Conservation (phyloP, 306 rosid species). For the Cucurbita argyrosperma region DNA sequence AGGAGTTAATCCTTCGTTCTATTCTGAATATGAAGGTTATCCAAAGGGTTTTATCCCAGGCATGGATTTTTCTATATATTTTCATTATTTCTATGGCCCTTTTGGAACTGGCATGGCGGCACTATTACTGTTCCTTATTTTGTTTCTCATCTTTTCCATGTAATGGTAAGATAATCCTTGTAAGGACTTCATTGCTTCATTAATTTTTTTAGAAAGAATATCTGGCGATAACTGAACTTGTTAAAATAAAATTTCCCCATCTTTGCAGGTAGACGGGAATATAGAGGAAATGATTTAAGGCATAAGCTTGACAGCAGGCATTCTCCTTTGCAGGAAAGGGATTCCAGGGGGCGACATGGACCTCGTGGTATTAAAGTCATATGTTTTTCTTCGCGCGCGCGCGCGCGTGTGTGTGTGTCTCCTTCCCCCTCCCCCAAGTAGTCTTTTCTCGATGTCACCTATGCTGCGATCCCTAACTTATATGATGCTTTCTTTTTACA, state of each 20-base stretch:
- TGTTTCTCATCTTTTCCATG: conserved; percentile 59
- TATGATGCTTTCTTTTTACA: background rate
- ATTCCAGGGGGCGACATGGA: conserved; percentile 41
- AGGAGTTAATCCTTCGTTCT: conserved; percentile 34
- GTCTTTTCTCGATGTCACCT: background rate
- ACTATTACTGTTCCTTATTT: conserved; percentile 48
- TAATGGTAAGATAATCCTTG: conserved; percentile 62
- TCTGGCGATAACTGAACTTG: conserved; percentile 9
- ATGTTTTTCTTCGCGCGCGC: background rate
- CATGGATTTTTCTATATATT: conserved; percentile 38
- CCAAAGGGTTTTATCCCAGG: conserved; percentile 37
- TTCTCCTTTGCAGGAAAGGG: conserved; percentile 43
- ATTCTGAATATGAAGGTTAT: conserved; percentile 29
- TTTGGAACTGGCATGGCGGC: conserved; percentile 57
- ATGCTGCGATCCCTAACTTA: background rate
- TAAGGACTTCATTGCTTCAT: background rate
- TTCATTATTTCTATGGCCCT: conserved; percentile 28
- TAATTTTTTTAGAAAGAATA: conserved; percentile 3
- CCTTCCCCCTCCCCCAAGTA: background rate
- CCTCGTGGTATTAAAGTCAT: conserved; percentile 36
- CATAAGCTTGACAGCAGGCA: conserved; percentile 62
- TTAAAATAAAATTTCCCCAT: conserved; percentile 13
- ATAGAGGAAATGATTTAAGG: conserved; percentile 61
- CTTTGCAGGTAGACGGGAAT: conserved; percentile 54
- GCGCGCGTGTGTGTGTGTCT: background rate